Conservation (phyloP, 2,329 filamentous ascomycete genomes). For the Grosmannia huntii region DNA sequence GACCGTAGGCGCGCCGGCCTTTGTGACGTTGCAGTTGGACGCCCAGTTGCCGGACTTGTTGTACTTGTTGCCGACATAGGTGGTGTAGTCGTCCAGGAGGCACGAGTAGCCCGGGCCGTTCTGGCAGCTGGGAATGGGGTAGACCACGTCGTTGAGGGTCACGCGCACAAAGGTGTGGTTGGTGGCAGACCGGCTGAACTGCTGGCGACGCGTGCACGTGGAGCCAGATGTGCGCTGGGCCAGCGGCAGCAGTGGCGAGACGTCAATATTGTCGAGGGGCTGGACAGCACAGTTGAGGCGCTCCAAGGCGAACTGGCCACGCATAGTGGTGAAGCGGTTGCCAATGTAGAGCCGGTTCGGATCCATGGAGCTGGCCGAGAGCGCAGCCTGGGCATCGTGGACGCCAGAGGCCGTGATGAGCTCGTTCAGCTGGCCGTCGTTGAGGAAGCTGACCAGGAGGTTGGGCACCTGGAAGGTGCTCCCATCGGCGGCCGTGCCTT, state of each 20-base stretch:
- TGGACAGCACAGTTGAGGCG: constrained; percentile 36
- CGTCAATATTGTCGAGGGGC: neutral
- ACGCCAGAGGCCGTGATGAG: constrained; percentile 46
- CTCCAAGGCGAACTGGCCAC: constrained; percentile 53
- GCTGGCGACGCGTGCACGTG: constrained; percentile 2
- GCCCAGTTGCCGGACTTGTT: constrained; percentile 35
- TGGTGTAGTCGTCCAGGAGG: constrained; percentile 29
- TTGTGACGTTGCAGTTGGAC: constrained; percentile 32
- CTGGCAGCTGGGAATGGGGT: constrained; percentile 42
- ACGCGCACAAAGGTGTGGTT: constrained; percentile 40
- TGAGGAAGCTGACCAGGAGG: constrained; percentile 48
- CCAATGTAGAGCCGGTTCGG: constrained; percentile 38
- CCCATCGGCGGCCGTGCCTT: constrained; percentile 32
- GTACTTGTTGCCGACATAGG: constrained; percentile 31
- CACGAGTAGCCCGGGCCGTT: constrained; percentile 43
- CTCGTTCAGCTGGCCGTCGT: constrained; percentile 54
- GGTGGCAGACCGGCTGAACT: constrained; percentile 3
- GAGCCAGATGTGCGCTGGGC: neutral
- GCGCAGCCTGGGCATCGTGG: constrained; percentile 40
- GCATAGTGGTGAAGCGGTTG: constrained; percentile 46
- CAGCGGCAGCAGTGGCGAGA: constrained; percentile 3
- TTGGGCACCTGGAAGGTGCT: constrained; percentile 36
- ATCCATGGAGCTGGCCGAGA: constrained; percentile 34
- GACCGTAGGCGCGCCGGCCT: constrained; percentile 23
- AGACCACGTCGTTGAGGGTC: constrained; percentile 49